Conservation (phyloP, 352 stramenopile genomes). For the Thraustotheca clavata region DNA sequence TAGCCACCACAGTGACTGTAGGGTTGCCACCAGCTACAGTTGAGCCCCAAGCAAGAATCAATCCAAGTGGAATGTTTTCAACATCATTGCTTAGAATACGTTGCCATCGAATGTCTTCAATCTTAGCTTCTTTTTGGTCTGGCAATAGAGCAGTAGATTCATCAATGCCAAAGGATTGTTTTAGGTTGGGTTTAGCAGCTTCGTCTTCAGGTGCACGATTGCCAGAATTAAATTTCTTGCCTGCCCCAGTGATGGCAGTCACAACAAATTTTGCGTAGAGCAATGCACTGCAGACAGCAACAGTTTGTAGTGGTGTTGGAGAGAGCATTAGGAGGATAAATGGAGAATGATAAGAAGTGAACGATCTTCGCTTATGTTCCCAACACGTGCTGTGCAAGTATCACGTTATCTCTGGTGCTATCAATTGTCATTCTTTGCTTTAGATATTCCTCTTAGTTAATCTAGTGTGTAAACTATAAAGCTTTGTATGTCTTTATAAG, state of each 20-base stretch:
- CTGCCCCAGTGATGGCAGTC: constrained; percentile 38
- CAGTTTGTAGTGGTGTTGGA: no score
- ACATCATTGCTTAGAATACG: constrained; percentile 50
- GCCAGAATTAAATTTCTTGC: constrained; percentile 38
- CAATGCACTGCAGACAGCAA: constrained; percentile 30
- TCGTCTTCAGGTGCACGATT: constrained; percentile 44
- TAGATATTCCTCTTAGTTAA: no score
- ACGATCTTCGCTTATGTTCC: no score
- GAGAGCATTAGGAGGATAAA: no score
- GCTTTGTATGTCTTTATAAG: no score
- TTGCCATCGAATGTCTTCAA: constrained; percentile 41
- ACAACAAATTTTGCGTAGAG: constrained; percentile 58
- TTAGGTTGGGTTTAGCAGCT: background rate
- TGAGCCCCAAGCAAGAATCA: constrained; percentile 14
- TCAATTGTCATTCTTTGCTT: no score
- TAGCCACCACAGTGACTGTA: constrained; percentile 26
- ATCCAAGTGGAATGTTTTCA: constrained; percentile 40
- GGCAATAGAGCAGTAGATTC: background rate
- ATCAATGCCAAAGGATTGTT: background rate
- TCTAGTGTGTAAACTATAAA: no score
- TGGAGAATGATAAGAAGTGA: no score
- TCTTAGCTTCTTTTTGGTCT: background rate
- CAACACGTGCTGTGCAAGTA: no score
- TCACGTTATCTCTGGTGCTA: no score
- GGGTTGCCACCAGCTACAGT: constrained; percentile 34